A percentile compares a stretch with the other conserved stretches of the same genome.
These are phyloP conservation scores for Filobasidium wieringae DNA, from an alignment of 768 basidiomycete species.

Conservation along the genomic window DNA sequence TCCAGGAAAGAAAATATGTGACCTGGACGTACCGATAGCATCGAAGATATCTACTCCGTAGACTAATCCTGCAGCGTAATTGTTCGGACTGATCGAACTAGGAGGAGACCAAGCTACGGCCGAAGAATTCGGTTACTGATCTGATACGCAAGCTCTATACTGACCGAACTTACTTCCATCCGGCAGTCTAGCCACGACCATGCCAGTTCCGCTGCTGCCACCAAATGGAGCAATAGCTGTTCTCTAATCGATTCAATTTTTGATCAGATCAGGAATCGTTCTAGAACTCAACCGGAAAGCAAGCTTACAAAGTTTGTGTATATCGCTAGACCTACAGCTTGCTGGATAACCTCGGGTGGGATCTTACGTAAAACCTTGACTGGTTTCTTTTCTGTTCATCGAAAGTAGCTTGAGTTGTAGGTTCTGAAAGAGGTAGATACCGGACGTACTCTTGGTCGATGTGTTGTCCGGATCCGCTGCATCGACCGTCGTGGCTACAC, in stretches of 20 bases:
- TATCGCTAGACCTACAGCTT: conserved; percentile 35
- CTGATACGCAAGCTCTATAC: neutral
- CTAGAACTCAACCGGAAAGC: neutral
- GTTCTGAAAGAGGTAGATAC: neutral
- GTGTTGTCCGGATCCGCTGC: neutral
- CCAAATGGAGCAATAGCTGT: conserved; percentile 38
- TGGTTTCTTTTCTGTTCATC: conserved; percentile 16
- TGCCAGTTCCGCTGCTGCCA: conserved; percentile 36
- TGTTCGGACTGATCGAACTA: conserved; percentile 35
- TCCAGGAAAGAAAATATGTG: neutral
- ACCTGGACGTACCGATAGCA: conserved; percentile 21
- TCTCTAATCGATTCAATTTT: conserved; percentile 17
- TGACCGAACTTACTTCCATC: conserved; percentile 31
- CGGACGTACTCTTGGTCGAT: neutral
- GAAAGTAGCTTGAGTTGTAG: too few relatives aligned
- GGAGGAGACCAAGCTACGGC: conserved; percentile 36
- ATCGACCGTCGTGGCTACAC: conserved; percentile 9
- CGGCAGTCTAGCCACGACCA: conserved; percentile 37
- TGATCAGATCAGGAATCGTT: neutral
- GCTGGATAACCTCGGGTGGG: conserved; percentile 29
- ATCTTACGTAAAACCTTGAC: conserved; percentile 37
- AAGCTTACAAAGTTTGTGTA: conserved; percentile 21
- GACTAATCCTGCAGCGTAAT: conserved; percentile 36
- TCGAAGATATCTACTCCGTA: conserved; percentile 39
- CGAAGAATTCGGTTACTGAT: neutral